Percentiles rank a stretch among this genome's conserved stretches.
Conservation (phyloP, 768 basidiomycete species). For the Phlebiopsis flavidoalba region DNA sequence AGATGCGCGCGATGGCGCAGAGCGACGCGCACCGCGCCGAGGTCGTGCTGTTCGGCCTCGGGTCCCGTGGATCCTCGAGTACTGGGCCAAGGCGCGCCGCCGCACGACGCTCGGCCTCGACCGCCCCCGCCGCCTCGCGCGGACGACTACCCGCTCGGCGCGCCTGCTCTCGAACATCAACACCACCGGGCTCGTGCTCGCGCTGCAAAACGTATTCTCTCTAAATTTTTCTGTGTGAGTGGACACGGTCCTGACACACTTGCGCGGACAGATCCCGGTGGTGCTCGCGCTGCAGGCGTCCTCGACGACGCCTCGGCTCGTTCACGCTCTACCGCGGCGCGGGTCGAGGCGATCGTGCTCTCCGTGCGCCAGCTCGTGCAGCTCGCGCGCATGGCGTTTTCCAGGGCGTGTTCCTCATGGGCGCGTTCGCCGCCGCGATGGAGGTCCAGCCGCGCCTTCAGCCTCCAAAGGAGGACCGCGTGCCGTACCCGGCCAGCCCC, state of each 20-base stretch:
- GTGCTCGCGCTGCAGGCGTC: constrained; percentile 69
- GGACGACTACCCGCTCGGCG: constrained; percentile 1
- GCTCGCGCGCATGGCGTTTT: constrained; percentile 70
- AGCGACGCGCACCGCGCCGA: constrained; percentile 77
- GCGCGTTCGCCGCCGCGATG: constrained; percentile 78
- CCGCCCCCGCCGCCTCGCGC: constrained; percentile 32
- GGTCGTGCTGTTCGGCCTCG: constrained; percentile 75
- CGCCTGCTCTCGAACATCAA: constrained; percentile 32
- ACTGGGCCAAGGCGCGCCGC: constrained; percentile 66
- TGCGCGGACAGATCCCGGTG: constrained; percentile 55
- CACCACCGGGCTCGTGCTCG: constrained; percentile 57
- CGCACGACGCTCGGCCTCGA: constrained; percentile 51
- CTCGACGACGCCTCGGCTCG: constrained; percentile 73
- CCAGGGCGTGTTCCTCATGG: constrained; percentile 83
- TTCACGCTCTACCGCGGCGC: constrained; percentile 77
- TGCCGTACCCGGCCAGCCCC: constrained; percentile 40
- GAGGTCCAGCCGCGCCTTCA: constrained; percentile 63
- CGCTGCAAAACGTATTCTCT: constrained; percentile 60
- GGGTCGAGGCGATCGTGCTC: constrained; percentile 64
- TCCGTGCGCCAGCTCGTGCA: constrained; percentile 59
- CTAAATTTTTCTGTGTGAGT: constrained; percentile 5
- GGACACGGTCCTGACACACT: constrained; percentile 10
- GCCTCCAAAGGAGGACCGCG: constrained; percentile 48
- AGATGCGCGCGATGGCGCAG: constrained; percentile 69
- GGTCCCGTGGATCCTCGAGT: constrained; percentile 79